Base-by-base conservation (phyloP, 148 eudicot genomes). In the Arctostaphylos glauca region DNA sequence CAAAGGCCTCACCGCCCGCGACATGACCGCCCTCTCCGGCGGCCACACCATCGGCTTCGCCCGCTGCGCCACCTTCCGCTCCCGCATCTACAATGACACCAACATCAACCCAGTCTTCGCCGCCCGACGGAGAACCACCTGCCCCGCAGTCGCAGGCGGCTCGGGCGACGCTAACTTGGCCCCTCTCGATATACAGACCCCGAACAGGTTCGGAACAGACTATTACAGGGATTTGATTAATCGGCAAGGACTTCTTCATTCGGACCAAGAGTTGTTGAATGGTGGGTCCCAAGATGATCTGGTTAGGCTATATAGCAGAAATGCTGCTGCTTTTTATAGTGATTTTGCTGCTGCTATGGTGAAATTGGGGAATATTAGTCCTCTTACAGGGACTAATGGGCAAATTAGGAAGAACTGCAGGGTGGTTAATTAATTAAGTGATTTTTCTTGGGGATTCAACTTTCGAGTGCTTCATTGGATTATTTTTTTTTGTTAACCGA, bases 1-100 rank as follows among this genome's bases (percentile, higher is more conserved):
- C 81, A 86, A 92, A 52, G 86, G 87, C 50, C 85, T 92, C 18
- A 48, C 60, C 18, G 84, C 83, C 60, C 64, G 77, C 1, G 94
- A 92, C 54, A 87, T 92, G 90, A 88, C 90, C 25, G 89, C 90
- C 41, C 91, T 90, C 21, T 90, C 93, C 1, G 94, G 94, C 6
- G 88, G 84, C 80, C 94, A 92, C 88, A 89, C 94, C 44, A 84
- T 92, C 52, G 92, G 92, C 50, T 86, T 70, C 16, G 91, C 90
- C 53, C 88, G 82, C 6, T 92, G 94, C 83, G 13, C 18, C 76
- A 86, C 81, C 83, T 92, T 89, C 80, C 80, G 90, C 0, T 14
- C 81, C 79, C 92, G 82, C 76, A 81, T 92, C 21, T 86, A 90
- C 85, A 87, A 85, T 60, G 91, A 90, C 84, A 86, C 87, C 76